Percentiles rank a stretch among this genome's conserved stretches.
phyloP scores from a whole-genome alignment of 345 rosid species.

The Clausena lansium region DNA sequence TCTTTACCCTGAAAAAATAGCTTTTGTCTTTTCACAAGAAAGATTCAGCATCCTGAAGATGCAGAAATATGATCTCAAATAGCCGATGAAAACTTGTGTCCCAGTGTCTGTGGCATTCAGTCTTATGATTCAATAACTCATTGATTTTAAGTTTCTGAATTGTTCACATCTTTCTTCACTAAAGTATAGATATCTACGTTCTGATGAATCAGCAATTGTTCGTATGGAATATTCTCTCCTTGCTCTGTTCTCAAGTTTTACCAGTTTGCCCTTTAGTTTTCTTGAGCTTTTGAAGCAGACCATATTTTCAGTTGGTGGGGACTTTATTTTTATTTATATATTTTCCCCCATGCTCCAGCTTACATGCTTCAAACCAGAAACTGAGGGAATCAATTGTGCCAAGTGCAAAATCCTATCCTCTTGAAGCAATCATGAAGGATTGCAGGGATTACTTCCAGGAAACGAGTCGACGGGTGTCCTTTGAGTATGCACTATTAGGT shows the following conservation, averaged over 20 bases:
- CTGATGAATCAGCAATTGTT: neutral
- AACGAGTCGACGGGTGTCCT: constrained; percentile 83
- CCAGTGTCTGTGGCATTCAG: neutral
- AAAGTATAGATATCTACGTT: neutral
- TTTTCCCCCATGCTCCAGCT: constrained; percentile 40
- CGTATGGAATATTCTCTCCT: neutral
- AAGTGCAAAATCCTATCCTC: constrained; percentile 92
- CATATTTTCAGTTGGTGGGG: neutral
- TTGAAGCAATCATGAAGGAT: constrained; percentile 89
- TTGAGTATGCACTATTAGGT: constrained; percentile 96
- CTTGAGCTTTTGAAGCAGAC: neutral
- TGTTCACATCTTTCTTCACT: neutral
- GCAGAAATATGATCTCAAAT: neutral
- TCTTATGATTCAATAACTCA: neutral
- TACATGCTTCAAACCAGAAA: constrained; percentile 91
- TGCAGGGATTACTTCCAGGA: constrained; percentile 79
- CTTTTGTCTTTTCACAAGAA: neutral
- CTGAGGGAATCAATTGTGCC: constrained; percentile 91
- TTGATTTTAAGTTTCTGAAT: neutral
- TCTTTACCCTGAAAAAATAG: neutral
- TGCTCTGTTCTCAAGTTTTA: neutral
- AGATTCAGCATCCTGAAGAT: neutral
- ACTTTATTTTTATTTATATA: neutral
- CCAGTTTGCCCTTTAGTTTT: constrained; percentile 1
- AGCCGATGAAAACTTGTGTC: neutral